Conservation (phyloP, 352 stramenopile genomes). For the Lagenidium giganteum region DNA sequence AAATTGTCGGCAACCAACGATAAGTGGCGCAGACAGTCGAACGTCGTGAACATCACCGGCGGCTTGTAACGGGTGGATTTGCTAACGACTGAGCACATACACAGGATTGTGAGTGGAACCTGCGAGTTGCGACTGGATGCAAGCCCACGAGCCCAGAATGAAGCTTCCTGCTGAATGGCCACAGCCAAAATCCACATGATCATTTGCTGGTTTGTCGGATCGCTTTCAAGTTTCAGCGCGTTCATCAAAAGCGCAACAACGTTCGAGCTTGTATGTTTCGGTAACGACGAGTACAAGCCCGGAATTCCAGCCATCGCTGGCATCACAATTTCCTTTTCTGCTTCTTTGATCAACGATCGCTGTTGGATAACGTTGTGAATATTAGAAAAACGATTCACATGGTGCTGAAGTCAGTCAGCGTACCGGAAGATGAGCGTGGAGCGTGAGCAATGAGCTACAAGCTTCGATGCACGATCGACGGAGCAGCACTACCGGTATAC, state of each 20-base stretch:
- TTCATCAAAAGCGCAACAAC: conserved; percentile 80
- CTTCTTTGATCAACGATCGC: conserved; percentile 73
- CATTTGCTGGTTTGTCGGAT: conserved; percentile 88
- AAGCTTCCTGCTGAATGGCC: conserved; percentile 82
- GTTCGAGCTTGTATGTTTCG: conserved; percentile 83
- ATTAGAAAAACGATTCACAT: background rate
- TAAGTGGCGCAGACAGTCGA: conserved; percentile 81
- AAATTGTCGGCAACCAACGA: conserved; percentile 75
- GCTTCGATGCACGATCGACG: conserved; percentile 74
- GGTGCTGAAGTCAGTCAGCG: background rate
- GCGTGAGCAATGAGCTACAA: conserved; percentile 74
- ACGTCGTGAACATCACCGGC: conserved; percentile 79
- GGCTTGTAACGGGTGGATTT: conserved; percentile 81
- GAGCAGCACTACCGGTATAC: conserved; percentile 69
- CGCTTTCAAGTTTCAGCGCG: conserved; percentile 72
- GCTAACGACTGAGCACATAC: conserved; percentile 79
- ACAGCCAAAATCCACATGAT: conserved; percentile 85
- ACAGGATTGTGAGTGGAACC: conserved; percentile 78
- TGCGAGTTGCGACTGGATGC: conserved; percentile 82
- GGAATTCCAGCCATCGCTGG: conserved; percentile 57
- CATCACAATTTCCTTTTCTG: conserved; percentile 62
- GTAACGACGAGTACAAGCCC: conserved; percentile 73
- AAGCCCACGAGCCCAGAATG: conserved; percentile 74
- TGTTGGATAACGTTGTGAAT: conserved; percentile 8
- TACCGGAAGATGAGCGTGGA: conserved; percentile 76